Conservation (phyloP, 176 grass and related monocot genomes). For the Carex scoparia region DNA sequence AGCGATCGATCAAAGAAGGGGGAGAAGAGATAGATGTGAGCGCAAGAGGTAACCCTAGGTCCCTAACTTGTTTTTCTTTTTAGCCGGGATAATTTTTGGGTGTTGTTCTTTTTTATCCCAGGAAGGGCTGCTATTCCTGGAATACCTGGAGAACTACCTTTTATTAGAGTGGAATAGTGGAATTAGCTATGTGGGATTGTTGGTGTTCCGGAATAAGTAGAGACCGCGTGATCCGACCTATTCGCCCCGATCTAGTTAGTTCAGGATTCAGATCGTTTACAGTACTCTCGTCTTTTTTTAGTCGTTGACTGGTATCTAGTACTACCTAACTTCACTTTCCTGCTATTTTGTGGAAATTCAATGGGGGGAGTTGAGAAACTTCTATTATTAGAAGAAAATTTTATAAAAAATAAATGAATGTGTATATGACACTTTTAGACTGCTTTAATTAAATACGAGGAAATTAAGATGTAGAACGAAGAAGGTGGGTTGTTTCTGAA, state of each 20-base stretch:
- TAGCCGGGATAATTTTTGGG: background rate
- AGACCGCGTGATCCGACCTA: conserved; percentile 3
- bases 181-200: background rate
- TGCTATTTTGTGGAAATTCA: background rate
- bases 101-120: background rate
- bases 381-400: background rate
- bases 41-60: conserved; percentile 16
- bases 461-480: no score
- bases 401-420: background rate
- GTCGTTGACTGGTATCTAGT: background rate
- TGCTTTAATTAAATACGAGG: no score
- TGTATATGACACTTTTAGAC: background rate
- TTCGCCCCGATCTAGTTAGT: background rate
- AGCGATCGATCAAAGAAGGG: background rate
- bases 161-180: background rate
- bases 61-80: background rate
- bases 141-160: background rate
- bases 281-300: background rate
- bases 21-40: conserved; percentile 15
- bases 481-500: background rate
- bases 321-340: background rate
- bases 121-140: conserved; percentile 5
- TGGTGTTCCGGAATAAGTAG: background rate
- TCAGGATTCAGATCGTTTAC: background rate
- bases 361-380: background rate